Evolutionary conservation across 345 rosid genomes (phyloP).

Genomic region (Schrenkiella parvula): DNA sequence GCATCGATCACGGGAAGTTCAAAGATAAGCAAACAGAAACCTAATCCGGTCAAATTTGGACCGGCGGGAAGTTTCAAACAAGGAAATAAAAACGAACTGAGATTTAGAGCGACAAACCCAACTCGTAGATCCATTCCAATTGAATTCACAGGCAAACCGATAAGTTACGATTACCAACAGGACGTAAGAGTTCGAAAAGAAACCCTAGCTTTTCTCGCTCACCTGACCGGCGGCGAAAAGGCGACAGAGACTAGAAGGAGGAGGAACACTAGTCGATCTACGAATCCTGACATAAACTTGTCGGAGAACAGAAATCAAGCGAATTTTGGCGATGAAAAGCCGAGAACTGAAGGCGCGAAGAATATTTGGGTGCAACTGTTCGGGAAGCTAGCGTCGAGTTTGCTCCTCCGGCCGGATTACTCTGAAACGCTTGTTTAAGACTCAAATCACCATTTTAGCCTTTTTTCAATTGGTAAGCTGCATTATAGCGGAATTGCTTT

Average conservation of each 20-base stretch:
- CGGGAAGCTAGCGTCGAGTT: not conserved
- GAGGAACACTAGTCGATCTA: not conserved
- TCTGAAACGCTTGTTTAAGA: constrained; percentile 2
- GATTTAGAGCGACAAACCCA: not conserved
- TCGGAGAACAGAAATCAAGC: constrained; percentile 3
- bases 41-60: not conserved
- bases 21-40: not conserved
- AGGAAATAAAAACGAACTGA: not conserved
- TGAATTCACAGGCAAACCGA: not conserved
- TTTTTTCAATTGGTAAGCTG: no score
- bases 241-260: constrained; percentile 1
- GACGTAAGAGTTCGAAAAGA: no score
- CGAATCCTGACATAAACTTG: constrained; percentile 8
- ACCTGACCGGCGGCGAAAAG: constrained; percentile 23
- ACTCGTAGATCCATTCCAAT: not conserved
- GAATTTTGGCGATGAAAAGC: not conserved
- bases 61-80: not conserved
- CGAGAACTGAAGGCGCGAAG: not conserved
- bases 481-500: no score
- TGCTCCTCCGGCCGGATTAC: not conserved
- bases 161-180: not conserved
- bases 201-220: constrained; percentile 7
- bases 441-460: no score
- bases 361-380: not conserved
- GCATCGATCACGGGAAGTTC: not conserved